Conservation (phyloP, 768 basidiomycete species). For the Mycena rebaudengoi region DNA sequence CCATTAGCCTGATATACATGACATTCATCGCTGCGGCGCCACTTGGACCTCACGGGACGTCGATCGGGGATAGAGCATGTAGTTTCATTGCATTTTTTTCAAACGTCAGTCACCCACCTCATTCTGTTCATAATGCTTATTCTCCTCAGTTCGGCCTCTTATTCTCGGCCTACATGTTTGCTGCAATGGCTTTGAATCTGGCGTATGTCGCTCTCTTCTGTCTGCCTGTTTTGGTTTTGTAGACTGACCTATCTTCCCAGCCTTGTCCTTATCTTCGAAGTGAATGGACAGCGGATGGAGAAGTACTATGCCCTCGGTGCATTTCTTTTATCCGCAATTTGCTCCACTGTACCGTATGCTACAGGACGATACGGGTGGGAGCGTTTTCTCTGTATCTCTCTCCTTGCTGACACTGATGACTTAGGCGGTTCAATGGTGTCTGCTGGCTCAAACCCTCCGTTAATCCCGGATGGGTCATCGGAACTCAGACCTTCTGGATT, state of each 20-base stretch:
- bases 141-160: background rate
- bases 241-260: no score
- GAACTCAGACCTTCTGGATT: background rate
- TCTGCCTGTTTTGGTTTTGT: no score
- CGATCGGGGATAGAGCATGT: background rate
- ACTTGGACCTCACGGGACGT: no score
- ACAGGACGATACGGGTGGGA: background rate
- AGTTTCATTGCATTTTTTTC: background rate
- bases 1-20: no score
- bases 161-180: conserved; percentile 1
- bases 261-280: background rate
- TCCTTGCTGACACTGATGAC: background rate
- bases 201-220: background rate
- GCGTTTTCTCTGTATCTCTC: background rate
- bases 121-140: no score
- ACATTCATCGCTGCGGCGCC: no score
- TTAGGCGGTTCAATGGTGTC: no score
- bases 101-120: background rate
- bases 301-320: conserved; percentile 5
- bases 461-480: background rate
- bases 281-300: conserved; percentile 4
- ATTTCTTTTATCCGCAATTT: background rate
- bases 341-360: background rate
- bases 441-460: no score
- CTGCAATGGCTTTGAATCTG: conserved; percentile 1